Evolutionary conservation across 2,329 filamentous ascomycete species (phyloP), one percentile per base, ranked within the genome.

Genomic region (Epichloe amarillans): DNA sequence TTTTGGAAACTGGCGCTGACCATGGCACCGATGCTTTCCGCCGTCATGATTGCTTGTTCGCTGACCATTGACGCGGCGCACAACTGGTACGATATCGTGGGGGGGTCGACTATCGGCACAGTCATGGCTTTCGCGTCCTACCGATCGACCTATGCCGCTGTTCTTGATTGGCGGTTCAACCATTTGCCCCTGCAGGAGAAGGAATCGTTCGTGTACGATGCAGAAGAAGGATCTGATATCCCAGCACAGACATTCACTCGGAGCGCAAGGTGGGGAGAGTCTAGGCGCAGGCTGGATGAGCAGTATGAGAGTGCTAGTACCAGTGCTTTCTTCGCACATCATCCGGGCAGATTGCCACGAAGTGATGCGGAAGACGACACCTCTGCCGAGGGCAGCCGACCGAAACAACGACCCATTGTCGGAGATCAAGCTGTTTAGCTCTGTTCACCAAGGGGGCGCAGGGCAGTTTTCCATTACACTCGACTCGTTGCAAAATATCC

Each of bases 31-130:
- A 63, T 86, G 1, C 70, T 86, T 0, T 77, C 72, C 1, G 80
- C 82, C 1, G 68, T 70, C 1, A 63, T 85, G 3, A 77, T 85
- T 26, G 77, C 74, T 5, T 79, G 80, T 15, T 72, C 76, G 0
- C 67, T 86, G 7, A 82, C 78, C 1, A 77, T 86, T 50, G 76
- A 85, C 55, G 73, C 80, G 52, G 81, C 73, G 39, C 83, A 88
- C 62, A 79, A 85, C 60, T 83, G 80, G 79, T 85, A 84, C 53
- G 84, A 88, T 53, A 73, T 86, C 41, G 55, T 84, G 0, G 81
- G 0, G 84, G 0, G 84, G 84, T 77, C 74, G 0, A 60, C 73
- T 11, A 84, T 88, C 48, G 84, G 84, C 1, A 77, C 72, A 1
- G 57, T 77, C 41, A 76, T 82, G 64, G 82, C 83, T 0, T 73